Conservation (phyloP, 192 early-diverging fungal species). For the Backusella luteola region DNA sequence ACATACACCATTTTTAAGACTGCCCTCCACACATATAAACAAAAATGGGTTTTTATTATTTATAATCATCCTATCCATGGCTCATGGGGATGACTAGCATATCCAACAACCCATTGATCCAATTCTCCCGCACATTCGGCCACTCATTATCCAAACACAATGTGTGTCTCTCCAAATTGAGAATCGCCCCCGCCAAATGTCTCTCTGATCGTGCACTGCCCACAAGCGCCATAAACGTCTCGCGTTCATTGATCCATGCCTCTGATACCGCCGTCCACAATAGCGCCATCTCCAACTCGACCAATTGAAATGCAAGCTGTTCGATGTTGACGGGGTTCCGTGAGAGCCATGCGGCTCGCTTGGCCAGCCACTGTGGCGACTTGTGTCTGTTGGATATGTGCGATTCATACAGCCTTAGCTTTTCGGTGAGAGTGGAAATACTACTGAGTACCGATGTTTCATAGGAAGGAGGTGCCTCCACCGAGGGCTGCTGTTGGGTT, state of each 20-base stretch:
- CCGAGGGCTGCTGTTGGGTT: background rate
- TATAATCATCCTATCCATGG: constrained; percentile 15
- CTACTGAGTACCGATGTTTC: constrained; percentile 31
- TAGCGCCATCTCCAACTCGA: constrained; percentile 39
- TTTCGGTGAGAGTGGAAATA: constrained; percentile 18
- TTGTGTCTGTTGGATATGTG: constrained; percentile 37
- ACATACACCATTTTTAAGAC: no score
- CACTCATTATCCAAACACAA: constrained; percentile 30
- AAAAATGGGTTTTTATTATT: background rate
- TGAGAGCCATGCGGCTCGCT: constrained; percentile 22
- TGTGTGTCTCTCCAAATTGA: constrained; percentile 37
- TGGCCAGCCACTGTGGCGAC: constrained; percentile 32
- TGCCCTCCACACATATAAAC: no score
- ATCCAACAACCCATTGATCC: constrained; percentile 33
- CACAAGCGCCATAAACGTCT: constrained; percentile 35
- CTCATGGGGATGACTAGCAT: constrained; percentile 25
- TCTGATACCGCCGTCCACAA: constrained; percentile 34
- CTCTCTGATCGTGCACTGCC: constrained; percentile 30
- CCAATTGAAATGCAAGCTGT: constrained; percentile 34
- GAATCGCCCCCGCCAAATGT: constrained; percentile 35
- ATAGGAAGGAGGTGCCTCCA: constrained; percentile 32
- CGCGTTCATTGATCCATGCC: constrained; percentile 34
- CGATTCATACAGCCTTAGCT: constrained; percentile 23
- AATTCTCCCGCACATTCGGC: constrained; percentile 17
- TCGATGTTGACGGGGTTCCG: constrained; percentile 28